Percentiles rank a stretch among this genome's conserved stretches.
Evolutionary conservation across 768 basidiomycete species (phyloP).

Genomic region (Naganishia vishniacii): DNA sequence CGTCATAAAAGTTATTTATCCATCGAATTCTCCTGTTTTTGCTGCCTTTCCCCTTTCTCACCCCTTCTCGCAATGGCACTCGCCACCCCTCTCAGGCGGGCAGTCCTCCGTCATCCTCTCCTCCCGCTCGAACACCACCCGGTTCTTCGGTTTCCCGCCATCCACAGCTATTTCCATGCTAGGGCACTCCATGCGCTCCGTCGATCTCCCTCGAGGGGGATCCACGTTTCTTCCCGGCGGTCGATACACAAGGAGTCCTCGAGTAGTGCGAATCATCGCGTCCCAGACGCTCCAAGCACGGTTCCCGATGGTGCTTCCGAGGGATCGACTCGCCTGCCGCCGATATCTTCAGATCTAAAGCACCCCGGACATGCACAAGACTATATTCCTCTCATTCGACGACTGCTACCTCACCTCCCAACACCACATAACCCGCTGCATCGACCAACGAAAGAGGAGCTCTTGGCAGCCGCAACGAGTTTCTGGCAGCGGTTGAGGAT

Average conservation of each 20-base stretch:
- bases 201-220: neutral
- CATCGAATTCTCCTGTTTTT: too few species aligned
- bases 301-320: too few species aligned
- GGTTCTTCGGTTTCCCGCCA: slow-evolving; percentile 2
- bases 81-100: neutral
- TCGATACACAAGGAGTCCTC: neutral
- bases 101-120: neutral
- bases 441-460: slow-evolving; percentile 76
- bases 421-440: slow-evolving; percentile 37
- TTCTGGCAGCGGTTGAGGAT: slow-evolving; percentile 85
- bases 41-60: too few species aligned
- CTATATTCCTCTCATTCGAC: slow-evolving; percentile 44
- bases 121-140: neutral
- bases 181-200: slow-evolving; percentile 3
- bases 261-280: too few species aligned
- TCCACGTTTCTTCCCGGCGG: neutral
- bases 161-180: slow-evolving; percentile 13
- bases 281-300: too few species aligned
- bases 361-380: slow-evolving; percentile 30
- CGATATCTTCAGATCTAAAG: too few species aligned
- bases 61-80: too few species aligned
- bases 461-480: slow-evolving; percentile 75
- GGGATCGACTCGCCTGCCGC: too few species aligned
- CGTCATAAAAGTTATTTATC: too few species aligned
- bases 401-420: slow-evolving; percentile 34